Evolutionary conservation across 768 basidiomycete species (phyloP).

Genomic region (Trametes meyenii): DNA sequence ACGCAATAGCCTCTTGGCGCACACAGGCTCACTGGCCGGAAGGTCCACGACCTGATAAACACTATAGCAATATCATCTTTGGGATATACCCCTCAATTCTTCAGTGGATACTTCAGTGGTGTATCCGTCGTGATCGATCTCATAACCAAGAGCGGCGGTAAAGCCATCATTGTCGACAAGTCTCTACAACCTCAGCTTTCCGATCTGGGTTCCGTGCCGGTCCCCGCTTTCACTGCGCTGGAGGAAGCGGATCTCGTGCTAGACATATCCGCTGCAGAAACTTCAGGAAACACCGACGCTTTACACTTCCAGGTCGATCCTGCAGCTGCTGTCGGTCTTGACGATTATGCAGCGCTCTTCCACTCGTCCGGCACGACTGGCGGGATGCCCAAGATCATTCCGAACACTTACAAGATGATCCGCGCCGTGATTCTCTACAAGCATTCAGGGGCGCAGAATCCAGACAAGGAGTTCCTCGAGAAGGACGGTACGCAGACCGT

Average conservation of each 20-base stretch:
- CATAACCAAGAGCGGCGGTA: slow-evolving; percentile 16
- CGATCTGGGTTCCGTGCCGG: not conserved
- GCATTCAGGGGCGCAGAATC: not conserved
- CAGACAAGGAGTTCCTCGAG: not conserved
- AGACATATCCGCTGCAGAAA: not conserved
- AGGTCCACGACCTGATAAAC: slow-evolving; percentile 21
- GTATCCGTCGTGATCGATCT: slow-evolving; percentile 12
- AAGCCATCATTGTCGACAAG: slow-evolving; percentile 18
- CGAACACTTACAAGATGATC: slow-evolving; percentile 22
- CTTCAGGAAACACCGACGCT: not conserved
- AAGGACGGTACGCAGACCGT: slow-evolving; percentile 6
- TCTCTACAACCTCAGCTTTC: not conserved
- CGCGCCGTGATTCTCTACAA: slow-evolving; percentile 9
- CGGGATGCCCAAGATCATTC: slow-evolving; percentile 26
- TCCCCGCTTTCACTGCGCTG: slow-evolving; percentile 2
- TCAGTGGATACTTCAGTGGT: slow-evolving; percentile 21
- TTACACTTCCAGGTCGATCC: not conserved
- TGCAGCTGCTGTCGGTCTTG: not conserved
- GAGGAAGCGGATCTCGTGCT: not conserved
- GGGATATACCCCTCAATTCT: slow-evolving; percentile 27
- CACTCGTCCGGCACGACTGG: slow-evolving; percentile 27
- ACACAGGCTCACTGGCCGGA: slow-evolving; percentile 23
- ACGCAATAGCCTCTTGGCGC: not conserved
- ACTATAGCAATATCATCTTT: slow-evolving; percentile 15
- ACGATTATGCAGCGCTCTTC: slow-evolving; percentile 19